Percentiles rank a stretch among this genome's conserved stretches.
phyloP scores from a whole-genome alignment of 108 stramenopile genomes.

The Craspedostauros australis region DNA sequence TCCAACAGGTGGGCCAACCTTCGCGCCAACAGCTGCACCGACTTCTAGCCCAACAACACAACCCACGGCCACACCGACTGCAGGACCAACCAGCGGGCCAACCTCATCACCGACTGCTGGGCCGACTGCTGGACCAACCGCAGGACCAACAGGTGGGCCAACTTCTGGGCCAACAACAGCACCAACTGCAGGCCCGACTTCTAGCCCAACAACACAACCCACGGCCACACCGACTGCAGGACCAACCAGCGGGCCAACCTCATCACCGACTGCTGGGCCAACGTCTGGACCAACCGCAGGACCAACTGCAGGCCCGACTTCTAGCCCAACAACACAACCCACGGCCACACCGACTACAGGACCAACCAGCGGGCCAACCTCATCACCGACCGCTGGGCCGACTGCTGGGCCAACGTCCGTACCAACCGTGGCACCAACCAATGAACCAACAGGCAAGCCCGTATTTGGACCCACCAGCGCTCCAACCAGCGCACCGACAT shows the following conservation, averaged over 20 bases:
- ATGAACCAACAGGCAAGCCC: not conserved
- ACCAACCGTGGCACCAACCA: constrained; percentile 3
- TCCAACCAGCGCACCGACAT: constrained; percentile 1
- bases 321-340: constrained; percentile 5
- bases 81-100: constrained; percentile 2
- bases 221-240: not conserved
- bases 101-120: not conserved
- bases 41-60: constrained; percentile 1
- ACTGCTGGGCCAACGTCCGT: constrained; percentile 2
- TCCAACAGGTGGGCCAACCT: constrained; percentile 1
- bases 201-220: constrained; percentile 2
- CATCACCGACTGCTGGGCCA: constrained; percentile 3
- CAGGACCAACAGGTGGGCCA: not conserved
- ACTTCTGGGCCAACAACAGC: constrained; percentile 3
- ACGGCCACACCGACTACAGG: not conserved
- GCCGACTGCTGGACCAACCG: no score
- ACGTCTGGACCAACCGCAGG: constrained; percentile 1
- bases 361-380: no score
- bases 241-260: constrained; percentile 1
- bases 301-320: constrained; percentile 4
- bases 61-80: constrained; percentile 1
- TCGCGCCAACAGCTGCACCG: not conserved
- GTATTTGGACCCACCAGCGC: not conserved
- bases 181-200: not conserved
- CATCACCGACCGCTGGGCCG: constrained; percentile 10